These are phyloP conservation scores for Alternaria triticimaculans DNA, from an alignment of 2,329 filamentous ascomycete genomes.

Conservation along the genomic window DNA sequence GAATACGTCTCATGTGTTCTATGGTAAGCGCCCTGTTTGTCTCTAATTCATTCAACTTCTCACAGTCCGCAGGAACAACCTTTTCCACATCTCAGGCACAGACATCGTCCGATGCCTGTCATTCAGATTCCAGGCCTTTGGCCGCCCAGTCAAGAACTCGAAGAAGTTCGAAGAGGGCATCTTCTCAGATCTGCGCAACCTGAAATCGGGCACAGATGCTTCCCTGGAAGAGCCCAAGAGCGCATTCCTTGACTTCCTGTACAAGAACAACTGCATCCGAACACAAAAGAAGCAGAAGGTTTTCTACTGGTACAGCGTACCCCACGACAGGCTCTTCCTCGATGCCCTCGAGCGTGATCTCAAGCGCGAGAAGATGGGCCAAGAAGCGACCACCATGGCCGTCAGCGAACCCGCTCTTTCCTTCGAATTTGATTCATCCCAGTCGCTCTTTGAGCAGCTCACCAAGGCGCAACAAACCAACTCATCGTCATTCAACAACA, in stretches of 20 bases:
- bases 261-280: constrained; percentile 99
- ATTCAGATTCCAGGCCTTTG: constrained; percentile 98
- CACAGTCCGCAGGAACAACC: constrained; percentile 76
- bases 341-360: constrained; percentile 96
- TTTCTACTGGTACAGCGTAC: constrained; percentile 99
- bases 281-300: constrained; percentile 99
- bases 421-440: constrained; percentile 98
- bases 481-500: constrained; percentile 90
- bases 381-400: constrained; percentile 95
- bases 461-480: constrained; percentile 99
- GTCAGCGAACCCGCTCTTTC: constrained; percentile 97
- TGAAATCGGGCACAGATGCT: constrained; percentile 97
- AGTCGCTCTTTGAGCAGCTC: constrained; percentile 98
- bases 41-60: constrained; percentile 17
- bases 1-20: constrained; percentile 99
- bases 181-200: constrained; percentile 96
- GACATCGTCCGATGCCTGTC: constrained; percentile 98
- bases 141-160: constrained; percentile 97
- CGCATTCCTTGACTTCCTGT: constrained; percentile 95
- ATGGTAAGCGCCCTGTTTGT: constrained; percentile 63
- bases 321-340: constrained; percentile 95
- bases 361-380: constrained; percentile 99
- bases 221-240: constrained; percentile 99
- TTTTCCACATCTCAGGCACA: constrained; percentile 98
- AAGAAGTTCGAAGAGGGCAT: constrained; percentile 99